These are phyloP conservation scores for Linum tenue DNA, from an alignment of 345 rosid genomes.

Conservation along the genomic window DNA sequence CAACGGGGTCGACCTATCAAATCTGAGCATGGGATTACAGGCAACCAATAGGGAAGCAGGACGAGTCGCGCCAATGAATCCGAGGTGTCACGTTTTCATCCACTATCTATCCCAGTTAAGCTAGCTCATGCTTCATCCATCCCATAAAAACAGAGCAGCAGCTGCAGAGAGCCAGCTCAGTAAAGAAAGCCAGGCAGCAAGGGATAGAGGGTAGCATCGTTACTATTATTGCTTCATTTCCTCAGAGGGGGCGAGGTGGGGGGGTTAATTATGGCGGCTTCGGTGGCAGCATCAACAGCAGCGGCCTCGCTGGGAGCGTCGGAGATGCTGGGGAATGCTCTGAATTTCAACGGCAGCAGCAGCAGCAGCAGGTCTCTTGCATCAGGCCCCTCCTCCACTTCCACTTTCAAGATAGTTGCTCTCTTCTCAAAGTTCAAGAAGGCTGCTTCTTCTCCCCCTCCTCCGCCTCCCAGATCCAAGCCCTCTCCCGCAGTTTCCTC, in stretches of 20 bases:
- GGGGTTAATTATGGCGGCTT: constrained; percentile 29
- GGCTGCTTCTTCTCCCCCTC: constrained; percentile 57
- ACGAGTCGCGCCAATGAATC: constrained; percentile 20
- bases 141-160: background rate
- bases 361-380: constrained; percentile 39
- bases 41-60: constrained; percentile 32
- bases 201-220: background rate
- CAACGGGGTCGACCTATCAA: constrained; percentile 41
- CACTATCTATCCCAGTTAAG: constrained; percentile 35
- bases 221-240: background rate
- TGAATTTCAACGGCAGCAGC: constrained; percentile 52
- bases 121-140: no score
- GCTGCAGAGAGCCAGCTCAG: background rate
- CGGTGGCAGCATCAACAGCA: constrained; percentile 44
- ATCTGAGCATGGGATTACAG: constrained; percentile 48
- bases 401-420: constrained; percentile 67
- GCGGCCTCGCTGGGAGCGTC: constrained; percentile 79
- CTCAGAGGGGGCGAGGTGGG: no score
- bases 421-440: constrained; percentile 57
- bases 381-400: constrained; percentile 42
- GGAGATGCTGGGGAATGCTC: constrained; percentile 71
- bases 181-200: background rate
- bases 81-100: constrained; percentile 39
- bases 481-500: constrained; percentile 39
- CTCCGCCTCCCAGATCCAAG: constrained; percentile 49